Percentiles rank a stretch among this genome's conserved stretches.
These are phyloP conservation scores for Penicillium manginii DNA, from an alignment of 495 filamentous ascomycete genomes.

Conservation along the genomic window DNA sequence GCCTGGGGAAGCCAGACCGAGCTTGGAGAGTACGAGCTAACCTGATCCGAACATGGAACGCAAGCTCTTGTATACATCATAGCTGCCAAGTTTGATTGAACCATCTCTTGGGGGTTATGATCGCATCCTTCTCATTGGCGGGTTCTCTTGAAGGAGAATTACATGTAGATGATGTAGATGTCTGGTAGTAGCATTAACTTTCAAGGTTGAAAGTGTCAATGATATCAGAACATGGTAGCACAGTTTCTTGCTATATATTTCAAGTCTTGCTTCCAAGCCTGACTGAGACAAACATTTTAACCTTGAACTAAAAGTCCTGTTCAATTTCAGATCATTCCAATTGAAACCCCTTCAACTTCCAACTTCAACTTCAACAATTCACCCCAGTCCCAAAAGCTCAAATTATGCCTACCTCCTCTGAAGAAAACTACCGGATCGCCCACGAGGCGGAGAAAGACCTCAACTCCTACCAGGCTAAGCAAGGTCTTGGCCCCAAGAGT, in stretches of 20 bases:
- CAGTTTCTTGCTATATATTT: too few relatives aligned
- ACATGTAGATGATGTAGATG: conserved; percentile 47
- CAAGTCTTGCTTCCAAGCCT: too few relatives aligned
- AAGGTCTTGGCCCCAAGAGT: conserved; percentile 44
- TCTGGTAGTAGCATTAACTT: conserved; percentile 7
- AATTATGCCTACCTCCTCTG: conserved; percentile 39
- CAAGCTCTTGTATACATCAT: conserved; percentile 7
- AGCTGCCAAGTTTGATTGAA: conserved; percentile 9
- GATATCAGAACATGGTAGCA: not conserved
- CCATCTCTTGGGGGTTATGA: not conserved
- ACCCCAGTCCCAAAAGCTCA: not conserved
- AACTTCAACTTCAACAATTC: not conserved
- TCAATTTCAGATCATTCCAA: too few relatives aligned
- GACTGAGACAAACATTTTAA: too few relatives aligned
- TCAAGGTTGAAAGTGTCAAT: too few relatives aligned
- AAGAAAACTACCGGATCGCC: conserved; percentile 43
- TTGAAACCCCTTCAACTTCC: too few relatives aligned
- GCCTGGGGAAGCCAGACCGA: too few relatives aligned
- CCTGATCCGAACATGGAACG: too few relatives aligned
- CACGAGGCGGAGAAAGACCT: conserved; percentile 55
- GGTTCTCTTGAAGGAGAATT: conserved; percentile 12
- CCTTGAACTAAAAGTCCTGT: too few relatives aligned
- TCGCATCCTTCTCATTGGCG: conserved; percentile 3
- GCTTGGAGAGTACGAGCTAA: too few relatives aligned
- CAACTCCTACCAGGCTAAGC: conserved; percentile 56